Evolutionary conservation across 2,329 filamentous ascomycete genomes (phyloP), one percentile per base, ranked within the genome.

Genomic region (Lecanoromycetidae sp.): DNA sequence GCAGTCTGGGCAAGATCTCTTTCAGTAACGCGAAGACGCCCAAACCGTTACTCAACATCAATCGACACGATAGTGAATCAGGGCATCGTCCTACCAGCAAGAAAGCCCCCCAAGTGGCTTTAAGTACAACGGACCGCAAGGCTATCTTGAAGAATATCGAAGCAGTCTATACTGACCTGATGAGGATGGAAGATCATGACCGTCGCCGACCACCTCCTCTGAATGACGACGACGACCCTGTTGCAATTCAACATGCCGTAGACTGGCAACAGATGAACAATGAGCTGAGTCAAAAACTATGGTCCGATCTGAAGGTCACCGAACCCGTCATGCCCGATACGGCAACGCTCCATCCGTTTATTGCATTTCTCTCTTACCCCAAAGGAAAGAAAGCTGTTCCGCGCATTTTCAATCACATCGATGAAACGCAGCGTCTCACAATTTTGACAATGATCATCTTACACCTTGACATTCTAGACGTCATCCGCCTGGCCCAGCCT

Each of bases 21-120:
- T 98, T 96, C 69, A 95, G 90, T 71, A 98, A 98, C 59, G 87
- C 91, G 39, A 98, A 96, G 71, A 94, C 91, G 0, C 91, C 91
- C 0, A 91, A 94, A 65, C 87, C 90, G 13, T 71, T 96, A 48
- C 79, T 98, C 41, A 98, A 93, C 63, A 88, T 98, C 69, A 96
- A 94, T 71, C 84, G 88, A 26, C 73, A 78, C 17, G 88, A 95
- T 42, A 80, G 72, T 33, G 76, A 79, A 36, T 76, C 81, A 47
- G 61, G 66, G 23, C 71, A 76, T 44, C 71, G 75, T 23, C 69
- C 76, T 26, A 57, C 58, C 39, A 70, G 68, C 54, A 72, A 69
- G 55, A 57, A 60, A 20, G n/a, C n/a, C n/a, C 53, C 66, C 25
- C 69, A 70, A 50, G 63, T 67, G 1, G 62, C 65, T 37, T 66